Percentiles rank a stretch among this genome's conserved stretches.
phyloP scores from a whole-genome alignment of 192 early-diverging fungal species.

The Coemansia aciculifera region DNA sequence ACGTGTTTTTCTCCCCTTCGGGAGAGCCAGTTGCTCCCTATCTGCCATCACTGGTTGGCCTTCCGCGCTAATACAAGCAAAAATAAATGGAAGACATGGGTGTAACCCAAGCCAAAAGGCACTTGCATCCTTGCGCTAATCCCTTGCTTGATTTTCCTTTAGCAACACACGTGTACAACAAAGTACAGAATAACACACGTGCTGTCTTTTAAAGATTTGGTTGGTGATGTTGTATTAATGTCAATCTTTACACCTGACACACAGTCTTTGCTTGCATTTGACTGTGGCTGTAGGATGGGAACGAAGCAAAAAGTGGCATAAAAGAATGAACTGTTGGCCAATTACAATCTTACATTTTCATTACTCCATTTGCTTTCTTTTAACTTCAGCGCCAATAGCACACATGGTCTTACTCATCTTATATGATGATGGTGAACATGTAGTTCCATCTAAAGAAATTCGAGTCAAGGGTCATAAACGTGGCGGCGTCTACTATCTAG shows the following conservation, averaged over 20 bases:
- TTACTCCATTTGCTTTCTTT: neutral
- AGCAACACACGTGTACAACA: neutral
- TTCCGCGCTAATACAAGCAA: neutral
- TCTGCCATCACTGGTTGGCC: neutral
- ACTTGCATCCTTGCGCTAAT: neutral
- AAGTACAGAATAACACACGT: neutral
- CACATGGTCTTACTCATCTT: neutral
- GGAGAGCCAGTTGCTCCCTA: too few species aligned
- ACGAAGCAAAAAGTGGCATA: neutral
- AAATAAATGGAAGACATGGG: neutral
- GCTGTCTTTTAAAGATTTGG: neutral
- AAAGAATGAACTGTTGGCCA: neutral
- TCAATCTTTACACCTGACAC: neutral
- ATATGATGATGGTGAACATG: neutral
- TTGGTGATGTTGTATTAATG: neutral
- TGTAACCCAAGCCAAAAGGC: neutral
- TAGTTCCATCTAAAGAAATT: neutral
- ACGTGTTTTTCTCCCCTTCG: too few species aligned
- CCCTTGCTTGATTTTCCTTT: neutral
- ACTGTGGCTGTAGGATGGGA: neutral
- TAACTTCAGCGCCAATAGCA: neutral
- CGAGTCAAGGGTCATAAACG: neutral
- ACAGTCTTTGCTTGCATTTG: neutral
- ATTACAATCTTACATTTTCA: neutral
- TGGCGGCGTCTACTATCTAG: neutral